Evolutionary conservation across 257 asterid species (phyloP).

Genomic region (Mentha longifolia): DNA sequence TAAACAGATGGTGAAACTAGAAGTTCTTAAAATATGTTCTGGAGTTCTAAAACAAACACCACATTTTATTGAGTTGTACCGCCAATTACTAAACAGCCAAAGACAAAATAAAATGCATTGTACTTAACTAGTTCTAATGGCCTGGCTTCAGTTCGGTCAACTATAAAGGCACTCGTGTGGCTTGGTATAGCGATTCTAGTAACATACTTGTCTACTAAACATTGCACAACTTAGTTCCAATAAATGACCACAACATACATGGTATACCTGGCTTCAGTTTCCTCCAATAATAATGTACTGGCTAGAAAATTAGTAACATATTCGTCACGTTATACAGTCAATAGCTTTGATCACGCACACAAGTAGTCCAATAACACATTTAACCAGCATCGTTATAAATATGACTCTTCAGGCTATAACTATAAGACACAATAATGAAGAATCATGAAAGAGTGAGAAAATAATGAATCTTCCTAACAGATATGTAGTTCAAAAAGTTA

Average conservation of each 20-base stretch:
- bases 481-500: slow-evolving; percentile 34
- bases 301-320: neutral
- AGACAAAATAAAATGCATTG: neutral
- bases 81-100: neutral
- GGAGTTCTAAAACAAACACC: neutral
- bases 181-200: neutral
- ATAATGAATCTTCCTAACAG: slow-evolving; percentile 9
- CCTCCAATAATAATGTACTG: neutral
- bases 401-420: slow-evolving; percentile 19
- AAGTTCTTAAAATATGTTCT: neutral
- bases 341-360: neutral
- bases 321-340: neutral
- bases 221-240: slow-evolving; percentile 1
- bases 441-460: slow-evolving; percentile 12
- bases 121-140: too few relatives aligned
- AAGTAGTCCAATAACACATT: slow-evolving; percentile 3
- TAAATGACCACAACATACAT: neutral
- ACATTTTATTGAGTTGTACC: neutral
- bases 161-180: neutral
- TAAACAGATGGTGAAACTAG: neutral
- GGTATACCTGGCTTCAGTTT: neutral
- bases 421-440: slow-evolving; percentile 9
- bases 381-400: neutral
- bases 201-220: neutral
- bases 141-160: neutral